Evolutionary conservation across 331 rosid species (phyloP).

Genomic region (Phaseolus coccineus): DNA sequence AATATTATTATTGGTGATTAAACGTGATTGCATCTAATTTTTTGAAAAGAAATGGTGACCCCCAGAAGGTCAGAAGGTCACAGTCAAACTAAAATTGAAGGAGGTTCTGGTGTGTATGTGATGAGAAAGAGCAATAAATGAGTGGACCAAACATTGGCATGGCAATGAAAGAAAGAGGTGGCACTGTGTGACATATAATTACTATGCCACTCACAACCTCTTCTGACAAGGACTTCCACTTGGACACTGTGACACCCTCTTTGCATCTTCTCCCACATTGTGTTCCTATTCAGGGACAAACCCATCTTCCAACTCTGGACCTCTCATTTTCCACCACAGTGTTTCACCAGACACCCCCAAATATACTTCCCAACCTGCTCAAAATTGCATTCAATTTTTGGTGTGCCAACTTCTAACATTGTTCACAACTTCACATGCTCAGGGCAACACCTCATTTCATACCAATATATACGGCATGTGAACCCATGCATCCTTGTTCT

Average conservation of each 20-base stretch:
- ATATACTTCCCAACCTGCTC: background rate
- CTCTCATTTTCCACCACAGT: slow-evolving; percentile 25
- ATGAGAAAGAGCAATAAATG: slow-evolving; percentile 35
- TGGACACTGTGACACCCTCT: slow-evolving; percentile 33
- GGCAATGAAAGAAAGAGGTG: slow-evolving; percentile 11
- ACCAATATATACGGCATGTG: slow-evolving; percentile 36
- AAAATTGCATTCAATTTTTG: slow-evolving; percentile 15
- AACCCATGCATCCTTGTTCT: slow-evolving; percentile 32
- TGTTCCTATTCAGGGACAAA: slow-evolving; percentile 36
- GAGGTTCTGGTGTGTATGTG: background rate
- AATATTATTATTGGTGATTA: no score
- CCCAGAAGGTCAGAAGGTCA: slow-evolving; percentile 38
- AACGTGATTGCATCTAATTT: no score
- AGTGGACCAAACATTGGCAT: slow-evolving; percentile 54
- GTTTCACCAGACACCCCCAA: background rate
- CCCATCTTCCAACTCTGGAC: slow-evolving; percentile 42
- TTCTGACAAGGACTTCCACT: slow-evolving; percentile 55
- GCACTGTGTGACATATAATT: slow-evolving; percentile 45
- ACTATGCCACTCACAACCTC: slow-evolving; percentile 48
- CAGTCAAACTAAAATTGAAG: slow-evolving; percentile 40
- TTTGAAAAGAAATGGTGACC: no score
- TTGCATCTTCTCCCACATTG: slow-evolving; percentile 26
- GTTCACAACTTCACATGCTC: slow-evolving; percentile 44
- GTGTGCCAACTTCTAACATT: slow-evolving; percentile 30
- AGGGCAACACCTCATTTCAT: background rate